Evolutionary conservation across 768 basidiomycete species (phyloP), one percentile per base, ranked within the genome.

Genomic region (Gyrodon lividus): DNA sequence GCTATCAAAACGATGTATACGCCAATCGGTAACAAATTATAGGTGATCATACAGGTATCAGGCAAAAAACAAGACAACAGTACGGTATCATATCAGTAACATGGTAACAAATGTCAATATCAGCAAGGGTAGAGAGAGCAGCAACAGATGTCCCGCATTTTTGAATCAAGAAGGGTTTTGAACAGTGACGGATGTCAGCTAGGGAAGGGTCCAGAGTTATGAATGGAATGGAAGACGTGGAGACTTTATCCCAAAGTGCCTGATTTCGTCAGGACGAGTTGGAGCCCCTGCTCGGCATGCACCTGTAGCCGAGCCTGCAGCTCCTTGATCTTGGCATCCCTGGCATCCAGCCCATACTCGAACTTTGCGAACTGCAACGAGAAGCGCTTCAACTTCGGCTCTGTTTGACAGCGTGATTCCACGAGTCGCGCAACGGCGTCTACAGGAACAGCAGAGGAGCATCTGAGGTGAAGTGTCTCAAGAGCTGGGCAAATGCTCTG

Each of bases 341-440:
- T 42, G 34, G 39, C 60, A 34, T 68, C 66, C 43, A 56, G 17
- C 30, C 68, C 66, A 40, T 70, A 66, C 51, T 66, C 61, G 26
- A 66, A 68, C 30, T 56, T 48, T 12, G 57, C 64, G 22, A 70
- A 34, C 43, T 70, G 66, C 35, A 68, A 17, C 33, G 51, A 47
- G 37, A 68, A 64, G 35, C 20, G 46, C 43, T 41, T 56, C 14
- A 68, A 52, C 31, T 22, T 51, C 10, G 51, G 51, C 20, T 37
- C 49, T 13, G 43, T 20, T 20, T 16, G 38, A 35, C 50, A 56
- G 5, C 66, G 67, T 38, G 68, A 70, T 6, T 54, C 51, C 40
- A 68, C 61, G 30, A 70, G 49, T 13, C 42, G 55, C 5, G 51
- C 23, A 48, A 70, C 52, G n/a, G 54, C 51, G 5, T 66, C 61